phyloP scores from a whole-genome alignment of 2,329 filamentous ascomycete species.

The Aureobasidium sp. region DNA sequence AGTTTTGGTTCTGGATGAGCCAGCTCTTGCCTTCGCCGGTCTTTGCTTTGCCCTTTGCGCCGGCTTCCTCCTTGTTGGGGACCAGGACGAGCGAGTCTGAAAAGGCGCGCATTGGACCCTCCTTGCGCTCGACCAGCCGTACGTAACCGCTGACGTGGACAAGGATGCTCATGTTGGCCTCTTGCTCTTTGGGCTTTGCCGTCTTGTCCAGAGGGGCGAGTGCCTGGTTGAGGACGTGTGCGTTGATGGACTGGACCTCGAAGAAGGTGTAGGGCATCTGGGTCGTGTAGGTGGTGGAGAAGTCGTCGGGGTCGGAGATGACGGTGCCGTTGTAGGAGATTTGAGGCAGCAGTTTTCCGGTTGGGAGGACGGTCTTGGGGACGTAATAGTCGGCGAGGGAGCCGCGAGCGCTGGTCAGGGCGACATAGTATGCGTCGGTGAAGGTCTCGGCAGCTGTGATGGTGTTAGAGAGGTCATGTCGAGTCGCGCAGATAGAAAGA shows the following conservation, averaged over 20 bases:
- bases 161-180: conserved; percentile 61
- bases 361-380: conserved; percentile 49
- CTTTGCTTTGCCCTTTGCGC: conserved; percentile 26
- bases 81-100: conserved; percentile 76
- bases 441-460: conserved; percentile 59
- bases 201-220: conserved; percentile 45
- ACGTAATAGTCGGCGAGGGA: conserved; percentile 65
- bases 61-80: conserved; percentile 42
- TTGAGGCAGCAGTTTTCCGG: conserved; percentile 49
- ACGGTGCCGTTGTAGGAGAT: conserved; percentile 76
- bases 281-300: conserved; percentile 61
- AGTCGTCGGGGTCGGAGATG: conserved; percentile 55
- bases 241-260: conserved; percentile 69
- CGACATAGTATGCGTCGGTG: conserved; percentile 65
- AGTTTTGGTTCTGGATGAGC: conserved; percentile 38
- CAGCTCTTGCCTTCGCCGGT: conserved; percentile 30
- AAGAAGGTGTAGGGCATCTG: conserved; percentile 60
- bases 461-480: not conserved
- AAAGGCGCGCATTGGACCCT: conserved; percentile 62
- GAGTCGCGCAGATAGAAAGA: not conserved
- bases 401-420: conserved; percentile 55
- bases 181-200: conserved; percentile 31
- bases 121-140: conserved; percentile 53
- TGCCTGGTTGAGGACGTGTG: conserved; percentile 65
- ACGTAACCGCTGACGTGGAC: conserved; percentile 70